phyloP scores from a whole-genome alignment of 2,329 filamentous ascomycete genomes.

The Bipolaris oryzae region DNA sequence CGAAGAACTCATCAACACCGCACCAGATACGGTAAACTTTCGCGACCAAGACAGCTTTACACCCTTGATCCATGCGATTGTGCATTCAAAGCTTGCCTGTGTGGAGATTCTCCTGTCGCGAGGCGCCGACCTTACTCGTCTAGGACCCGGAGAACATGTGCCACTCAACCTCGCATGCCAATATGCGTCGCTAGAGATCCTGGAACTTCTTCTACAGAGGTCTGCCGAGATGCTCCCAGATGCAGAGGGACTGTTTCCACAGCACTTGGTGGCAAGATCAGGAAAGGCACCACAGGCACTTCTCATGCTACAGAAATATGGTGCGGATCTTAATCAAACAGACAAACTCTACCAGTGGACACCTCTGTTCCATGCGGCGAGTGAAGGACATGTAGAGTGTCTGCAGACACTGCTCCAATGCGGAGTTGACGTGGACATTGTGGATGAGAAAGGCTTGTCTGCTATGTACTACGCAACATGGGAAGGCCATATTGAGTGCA shows the following conservation, averaged over 20 bases:
- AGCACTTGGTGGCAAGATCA: constrained; percentile 91
- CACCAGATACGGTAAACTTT: constrained; percentile 77
- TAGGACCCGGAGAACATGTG: constrained; percentile 87
- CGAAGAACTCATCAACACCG: constrained; percentile 70
- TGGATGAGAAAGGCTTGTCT: constrained; percentile 90
- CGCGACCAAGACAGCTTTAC: constrained; percentile 98
- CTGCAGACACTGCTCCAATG: constrained; percentile 80
- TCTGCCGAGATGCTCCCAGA: constrained; percentile 86
- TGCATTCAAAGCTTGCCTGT: constrained; percentile 81
- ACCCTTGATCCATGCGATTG: constrained; percentile 91
- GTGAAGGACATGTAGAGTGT: constrained; percentile 91
- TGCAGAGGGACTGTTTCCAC: constrained; percentile 94
- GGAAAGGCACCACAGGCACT: constrained; percentile 81
- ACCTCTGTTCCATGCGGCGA: constrained; percentile 92
- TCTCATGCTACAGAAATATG: constrained; percentile 79
- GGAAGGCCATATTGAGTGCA: constrained; percentile 95
- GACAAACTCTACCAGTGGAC: constrained; percentile 99
- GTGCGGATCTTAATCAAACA: constrained; percentile 86
- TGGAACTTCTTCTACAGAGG: constrained; percentile 80
- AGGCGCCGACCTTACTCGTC: constrained; percentile 84
- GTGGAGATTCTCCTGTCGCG: constrained; percentile 77
- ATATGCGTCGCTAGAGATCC: constrained; percentile 83
- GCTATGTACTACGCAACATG: constrained; percentile 99
- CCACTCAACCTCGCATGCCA: constrained; percentile 95
- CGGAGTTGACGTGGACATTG: constrained; percentile 76